Base-by-base conservation (phyloP, 768 basidiomycete species). In the Scleroderma citrinum region DNA sequence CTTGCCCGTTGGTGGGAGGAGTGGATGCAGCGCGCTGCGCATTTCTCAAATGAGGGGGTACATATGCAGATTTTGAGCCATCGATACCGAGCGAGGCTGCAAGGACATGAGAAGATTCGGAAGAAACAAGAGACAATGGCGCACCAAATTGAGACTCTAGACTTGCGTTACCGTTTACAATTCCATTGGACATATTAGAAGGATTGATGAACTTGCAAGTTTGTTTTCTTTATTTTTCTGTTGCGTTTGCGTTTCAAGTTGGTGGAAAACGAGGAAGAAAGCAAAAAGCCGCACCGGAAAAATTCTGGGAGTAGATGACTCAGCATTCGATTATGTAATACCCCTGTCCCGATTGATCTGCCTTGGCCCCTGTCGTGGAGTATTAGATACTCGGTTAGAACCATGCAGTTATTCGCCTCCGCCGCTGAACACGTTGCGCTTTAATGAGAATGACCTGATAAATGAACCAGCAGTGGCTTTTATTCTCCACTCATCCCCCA, bases 131-230 rank as follows among this genome's bases (percentile, higher is more conserved):
- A 36, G 30, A 24, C 3, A 19, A 49, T 56, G 36, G 73, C 80
- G 56, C 55, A 87, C 87, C 77, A 68, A 91, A 86, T 67, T 82
- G 77, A 66, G 75, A 73, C 76, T 90, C 87, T 62, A 89, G 72
- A 72, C 77, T 82, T 69, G 76, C 68, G 63, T 70, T 73, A 67
- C 77, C 82, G 72, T 89, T 87, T 85, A 87, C 81, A 77, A 81
- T 80, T 81, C 85, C 87, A 90, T 89, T 89, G 75, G 86, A 83
- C 87, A 90, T 90, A 87, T 85, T 78, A 75, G 67, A 64, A 53
- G 48, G 56, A 60, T 64, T 62, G 58, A 63, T 55, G 64, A 69
- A 69, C 60, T 56, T 34, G 13, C 48, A 38, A 52, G 52, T 58
- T 59, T 61, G 65, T 52, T 46, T 60, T 51, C 47, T 59, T 55